phyloP scores from a whole-genome alignment of 352 stramenopile genomes.

The Pythium dissotocum region DNA sequence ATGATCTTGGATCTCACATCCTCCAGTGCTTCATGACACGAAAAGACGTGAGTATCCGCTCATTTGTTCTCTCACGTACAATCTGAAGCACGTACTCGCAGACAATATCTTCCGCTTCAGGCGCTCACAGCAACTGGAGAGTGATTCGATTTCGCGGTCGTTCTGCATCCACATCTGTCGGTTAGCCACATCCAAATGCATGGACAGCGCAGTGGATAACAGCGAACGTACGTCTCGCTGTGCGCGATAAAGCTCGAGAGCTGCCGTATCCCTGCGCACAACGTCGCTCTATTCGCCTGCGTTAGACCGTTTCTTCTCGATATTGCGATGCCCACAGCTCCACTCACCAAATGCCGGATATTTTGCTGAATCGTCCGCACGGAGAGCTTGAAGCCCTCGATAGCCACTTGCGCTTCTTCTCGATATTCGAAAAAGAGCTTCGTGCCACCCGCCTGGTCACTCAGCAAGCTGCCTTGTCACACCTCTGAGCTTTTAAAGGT shows the following conservation, averaged over 20 bases:
- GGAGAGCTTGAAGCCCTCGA: constrained; percentile 26
- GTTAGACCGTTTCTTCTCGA: not conserved
- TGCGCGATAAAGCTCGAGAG: constrained; percentile 6
- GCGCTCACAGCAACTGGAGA: not conserved
- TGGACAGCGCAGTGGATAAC: not conserved
- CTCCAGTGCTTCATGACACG: not conserved
- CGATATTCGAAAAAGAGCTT: constrained; percentile 44
- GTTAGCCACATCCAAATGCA: not conserved
- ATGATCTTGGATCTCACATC: not conserved
- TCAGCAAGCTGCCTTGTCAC: not conserved
- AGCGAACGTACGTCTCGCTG: constrained; percentile 13
- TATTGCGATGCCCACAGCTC: not conserved
- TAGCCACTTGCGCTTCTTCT: constrained; percentile 29
- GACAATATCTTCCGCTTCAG: constrained; percentile 1
- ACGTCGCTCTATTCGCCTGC: constrained; percentile 9
- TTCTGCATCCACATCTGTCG: constrained; percentile 4
- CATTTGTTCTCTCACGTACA: not conserved
- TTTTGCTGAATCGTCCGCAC: constrained; percentile 20
- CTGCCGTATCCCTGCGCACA: constrained; percentile 7
- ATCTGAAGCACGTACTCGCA: constrained; percentile 4
- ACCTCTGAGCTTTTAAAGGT: too few relatives aligned
- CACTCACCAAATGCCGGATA: constrained; percentile 22
- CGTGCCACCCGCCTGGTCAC: constrained; percentile 32
- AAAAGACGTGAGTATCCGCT: not conserved
- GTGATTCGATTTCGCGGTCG: not conserved